Base-by-base conservation (phyloP, 179 eudicot genomes). In the Spinacia oleracea region DNA sequence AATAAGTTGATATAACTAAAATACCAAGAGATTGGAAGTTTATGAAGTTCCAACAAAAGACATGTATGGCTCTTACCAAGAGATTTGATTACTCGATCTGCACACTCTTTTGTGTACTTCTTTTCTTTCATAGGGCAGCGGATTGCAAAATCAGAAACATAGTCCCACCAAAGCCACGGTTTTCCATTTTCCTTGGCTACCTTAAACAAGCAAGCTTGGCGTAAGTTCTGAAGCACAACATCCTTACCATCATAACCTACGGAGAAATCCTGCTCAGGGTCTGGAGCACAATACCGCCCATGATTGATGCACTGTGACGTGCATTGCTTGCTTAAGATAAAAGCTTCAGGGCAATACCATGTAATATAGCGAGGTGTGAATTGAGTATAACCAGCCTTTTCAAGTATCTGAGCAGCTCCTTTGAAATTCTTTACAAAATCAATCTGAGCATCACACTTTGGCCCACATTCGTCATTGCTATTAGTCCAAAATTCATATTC, bases 81-180 rank as follows among this genome's bases (percentile, higher is more conserved):
- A 65, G 89, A 86, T 53, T 68, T 76, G 38, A 86, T 84, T 56
- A 86, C 89, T 82, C 70, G 73, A 72, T 84, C 82, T 53, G 89
- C 85, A 78, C 89, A 86, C 7, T 78, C 83, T 81, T 82, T 86
- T 14, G 84, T 84, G 59, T 84, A 86, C 79, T 85, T 84, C 69
- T 78, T 86, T 74, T 84, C 70, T 43, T 70, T 82, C 89, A 86
- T 86, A 25, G 89, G 87, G 74, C 89, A 86, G 12, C 89, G 84
- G 43, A 83, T 86, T 9, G 86, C 77, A 71, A 88, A 88, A 82
- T 88, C 91, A 48, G 89, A 81, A 60, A 88, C 89, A 83, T 88
- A 88, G 48, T 88, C 91, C 91, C 91, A 88, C 91, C 91, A 88
- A 76, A 85, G 79, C 91, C 91, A 88, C 4, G 91, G 83, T 69